These are phyloP conservation scores for Phytophthora crassamura DNA, from an alignment of 352 stramenopile species.

Conservation along the genomic window DNA sequence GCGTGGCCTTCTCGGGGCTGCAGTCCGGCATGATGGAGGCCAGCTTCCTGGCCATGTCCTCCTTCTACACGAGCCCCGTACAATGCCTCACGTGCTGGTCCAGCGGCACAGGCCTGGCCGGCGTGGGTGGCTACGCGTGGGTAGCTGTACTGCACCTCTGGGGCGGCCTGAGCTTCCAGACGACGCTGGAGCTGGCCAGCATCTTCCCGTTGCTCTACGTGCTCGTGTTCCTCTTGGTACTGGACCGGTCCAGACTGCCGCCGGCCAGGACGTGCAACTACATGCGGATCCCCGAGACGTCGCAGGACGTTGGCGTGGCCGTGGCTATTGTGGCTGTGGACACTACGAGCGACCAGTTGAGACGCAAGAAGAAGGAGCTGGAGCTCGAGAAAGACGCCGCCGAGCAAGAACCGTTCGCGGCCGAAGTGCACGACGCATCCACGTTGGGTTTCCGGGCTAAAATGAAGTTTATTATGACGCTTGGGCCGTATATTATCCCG, in stretches of 20 bases:
- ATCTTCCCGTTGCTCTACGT: constrained; percentile 77
- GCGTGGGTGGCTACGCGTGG: constrained; percentile 92
- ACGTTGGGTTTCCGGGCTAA: constrained; percentile 63
- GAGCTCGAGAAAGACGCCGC: constrained; percentile 3
- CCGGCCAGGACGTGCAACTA: constrained; percentile 45
- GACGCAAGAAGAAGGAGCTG: constrained; percentile 25
- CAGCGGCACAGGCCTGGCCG: constrained; percentile 93
- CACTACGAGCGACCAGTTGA: constrained; percentile 18
- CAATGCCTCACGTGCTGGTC: constrained; percentile 92
- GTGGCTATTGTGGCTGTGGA: constrained; percentile 7
- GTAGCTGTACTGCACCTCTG: constrained; percentile 78
- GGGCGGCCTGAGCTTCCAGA: constrained; percentile 70
- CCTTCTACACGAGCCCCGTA: constrained; percentile 77
- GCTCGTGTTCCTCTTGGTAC: constrained; percentile 64
- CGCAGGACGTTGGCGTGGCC: constrained; percentile 16
- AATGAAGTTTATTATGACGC: constrained; percentile 74
- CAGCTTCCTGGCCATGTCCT: constrained; percentile 88
- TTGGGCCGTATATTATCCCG: constrained; percentile 92
- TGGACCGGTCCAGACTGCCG: constrained; percentile 61
- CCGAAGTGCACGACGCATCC: constrained; percentile 34
- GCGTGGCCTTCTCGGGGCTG: constrained; percentile 87
- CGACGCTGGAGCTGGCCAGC: constrained; percentile 59
- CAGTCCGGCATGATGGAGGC: constrained; percentile 92
- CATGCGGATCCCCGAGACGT: constrained; percentile 44
- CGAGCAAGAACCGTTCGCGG: neutral